Evolutionary conservation across 306 rosid species (phyloP).

Genomic region (Glycine tomentella): DNA sequence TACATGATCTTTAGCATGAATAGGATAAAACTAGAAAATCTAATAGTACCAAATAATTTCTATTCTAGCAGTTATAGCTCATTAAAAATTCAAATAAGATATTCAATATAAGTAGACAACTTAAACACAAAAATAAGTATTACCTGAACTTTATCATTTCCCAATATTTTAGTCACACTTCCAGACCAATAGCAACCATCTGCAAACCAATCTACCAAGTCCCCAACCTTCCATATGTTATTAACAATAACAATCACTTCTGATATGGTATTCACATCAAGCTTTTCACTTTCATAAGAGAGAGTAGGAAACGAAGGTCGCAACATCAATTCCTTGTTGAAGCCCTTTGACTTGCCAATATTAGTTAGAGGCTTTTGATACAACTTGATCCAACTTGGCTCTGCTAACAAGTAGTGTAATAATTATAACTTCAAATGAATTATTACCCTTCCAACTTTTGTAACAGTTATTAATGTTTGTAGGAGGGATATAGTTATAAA

Average conservation of each 20-base stretch:
- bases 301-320: constrained; percentile 79
- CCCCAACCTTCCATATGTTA: constrained; percentile 75
- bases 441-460: constrained; percentile 2
- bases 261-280: constrained; percentile 53
- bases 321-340: constrained; percentile 58
- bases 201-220: constrained; percentile 82
- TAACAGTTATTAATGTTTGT: not conserved
- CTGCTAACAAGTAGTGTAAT: constrained; percentile 58
- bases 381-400: constrained; percentile 51
- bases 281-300: constrained; percentile 56
- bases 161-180: constrained; percentile 56
- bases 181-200: constrained; percentile 90
- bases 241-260: constrained; percentile 57
- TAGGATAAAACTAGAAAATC: not conserved
- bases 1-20: no score
- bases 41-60: not conserved
- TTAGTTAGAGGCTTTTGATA: constrained; percentile 55
- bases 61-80: not conserved
- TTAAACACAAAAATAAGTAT: constrained; percentile 31
- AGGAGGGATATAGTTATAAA: not conserved
- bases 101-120: constrained; percentile 17
- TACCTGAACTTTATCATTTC: constrained; percentile 67
- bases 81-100: constrained; percentile 5
- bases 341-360: constrained; percentile 36
- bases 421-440: constrained; percentile 15